Percentiles rank a stretch among this genome's conserved stretches.
Evolutionary conservation across 441 rosid species (phyloP).

Genomic region (Eugenia klotzschiana): DNA sequence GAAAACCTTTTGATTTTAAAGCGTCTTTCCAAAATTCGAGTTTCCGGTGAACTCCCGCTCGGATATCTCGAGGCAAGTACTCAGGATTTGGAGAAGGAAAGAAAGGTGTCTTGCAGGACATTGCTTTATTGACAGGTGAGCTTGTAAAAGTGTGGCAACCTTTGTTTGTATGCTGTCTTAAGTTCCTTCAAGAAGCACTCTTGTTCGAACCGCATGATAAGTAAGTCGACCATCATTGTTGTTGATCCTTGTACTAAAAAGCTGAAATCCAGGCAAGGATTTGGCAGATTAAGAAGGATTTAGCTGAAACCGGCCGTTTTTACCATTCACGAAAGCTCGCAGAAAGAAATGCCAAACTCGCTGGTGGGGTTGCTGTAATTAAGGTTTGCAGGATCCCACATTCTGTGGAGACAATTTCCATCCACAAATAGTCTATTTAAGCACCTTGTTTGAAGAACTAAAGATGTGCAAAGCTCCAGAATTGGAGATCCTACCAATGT

Average conservation of each 20-base stretch:
- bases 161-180: not conserved
- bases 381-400: slow-evolving; percentile 32
- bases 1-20: too few species aligned
- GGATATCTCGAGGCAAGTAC: too few species aligned
- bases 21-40: too few species aligned
- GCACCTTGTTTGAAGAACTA: not conserved
- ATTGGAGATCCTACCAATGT: not conserved
- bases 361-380: slow-evolving; percentile 67
- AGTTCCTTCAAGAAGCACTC: not conserved
- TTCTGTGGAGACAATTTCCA: not conserved
- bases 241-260: slow-evolving; percentile 71
- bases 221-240: slow-evolving; percentile 61
- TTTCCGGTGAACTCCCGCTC: too few species aligned
- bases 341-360: slow-evolving; percentile 75
- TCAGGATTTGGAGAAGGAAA: slow-evolving; percentile 55
- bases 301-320: slow-evolving; percentile 51
- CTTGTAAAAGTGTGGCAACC: not conserved
- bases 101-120: slow-evolving; percentile 79
- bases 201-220: not conserved
- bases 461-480: not conserved
- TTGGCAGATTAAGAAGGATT: slow-evolving; percentile 72
- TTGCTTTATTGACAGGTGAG: slow-evolving; percentile 84
- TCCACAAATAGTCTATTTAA: too few species aligned
- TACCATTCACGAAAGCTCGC: slow-evolving; percentile 47
- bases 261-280: slow-evolving; percentile 83